These are phyloP conservation scores for Graphium sp. DNA, from an alignment of 2,329 filamentous ascomycete genomes.

Conservation along the genomic window DNA sequence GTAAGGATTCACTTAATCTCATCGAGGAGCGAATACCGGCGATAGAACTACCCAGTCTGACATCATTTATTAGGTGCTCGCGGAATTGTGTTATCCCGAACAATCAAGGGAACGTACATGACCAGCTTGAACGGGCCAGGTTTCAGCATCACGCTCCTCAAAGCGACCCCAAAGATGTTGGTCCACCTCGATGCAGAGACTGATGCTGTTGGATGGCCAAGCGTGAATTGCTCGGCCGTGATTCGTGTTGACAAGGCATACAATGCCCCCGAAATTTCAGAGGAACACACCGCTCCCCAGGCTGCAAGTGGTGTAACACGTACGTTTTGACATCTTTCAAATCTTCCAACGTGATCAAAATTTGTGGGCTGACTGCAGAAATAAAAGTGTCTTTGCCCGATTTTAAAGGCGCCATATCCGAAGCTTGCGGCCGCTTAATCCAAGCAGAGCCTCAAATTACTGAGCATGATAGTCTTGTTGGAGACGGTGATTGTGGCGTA, in stretches of 20 bases:
- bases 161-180: too few relatives aligned
- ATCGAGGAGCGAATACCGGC: too few relatives aligned
- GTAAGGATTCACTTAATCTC: too few relatives aligned
- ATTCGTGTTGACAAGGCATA: constrained; percentile 7
- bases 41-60: too few relatives aligned
- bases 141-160: constrained; percentile 52
- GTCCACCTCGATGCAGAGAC: too few relatives aligned
- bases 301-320: constrained; percentile 25
- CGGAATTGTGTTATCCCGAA: constrained; percentile 40
- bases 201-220: too few relatives aligned
- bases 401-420: constrained; percentile 37
- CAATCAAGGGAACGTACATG: too few relatives aligned
- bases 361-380: constrained; percentile 15
- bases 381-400: constrained; percentile 14
- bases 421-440: constrained; percentile 33
- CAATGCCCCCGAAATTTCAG: too few relatives aligned
- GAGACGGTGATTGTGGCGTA: constrained; percentile 51
- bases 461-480: constrained; percentile 44
- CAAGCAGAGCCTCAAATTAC: constrained; percentile 45
- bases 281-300: too few relatives aligned
- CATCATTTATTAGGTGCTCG: constrained; percentile 26
- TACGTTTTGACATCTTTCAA: too few relatives aligned
- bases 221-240: constrained; percentile 18
- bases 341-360: too few relatives aligned
- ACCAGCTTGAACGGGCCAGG: constrained; percentile 57